Evolutionary conservation across 1,284 basidiomycete genomes (phyloP).

Genomic region (Ustilago cynodontis): DNA sequence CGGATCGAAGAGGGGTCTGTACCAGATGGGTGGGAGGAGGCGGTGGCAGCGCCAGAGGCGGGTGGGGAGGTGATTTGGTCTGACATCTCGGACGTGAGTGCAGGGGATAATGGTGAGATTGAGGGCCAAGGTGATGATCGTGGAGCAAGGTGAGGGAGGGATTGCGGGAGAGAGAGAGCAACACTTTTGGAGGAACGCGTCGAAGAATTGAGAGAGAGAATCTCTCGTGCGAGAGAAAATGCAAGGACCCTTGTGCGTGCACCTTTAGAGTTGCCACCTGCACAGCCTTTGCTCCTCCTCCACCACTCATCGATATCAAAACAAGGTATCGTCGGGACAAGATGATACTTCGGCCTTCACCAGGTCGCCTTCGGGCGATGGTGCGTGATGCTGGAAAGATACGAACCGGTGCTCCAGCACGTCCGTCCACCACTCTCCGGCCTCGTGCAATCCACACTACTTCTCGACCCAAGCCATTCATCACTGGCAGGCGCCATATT

Average conservation of each 20-base stretch:
- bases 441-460: slow-evolving; percentile 4
- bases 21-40: background rate
- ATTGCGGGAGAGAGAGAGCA: slow-evolving; percentile 17
- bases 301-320: background rate
- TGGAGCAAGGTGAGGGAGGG: too few species aligned
- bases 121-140: too few species aligned
- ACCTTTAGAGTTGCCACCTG: background rate
- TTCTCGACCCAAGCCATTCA: background rate
- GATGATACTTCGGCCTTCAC: slow-evolving; percentile 27
- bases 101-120: slow-evolving; percentile 5
- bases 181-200: slow-evolving; percentile 16
- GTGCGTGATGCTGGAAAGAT: slow-evolving; percentile 8
- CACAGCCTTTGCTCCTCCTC: background rate
- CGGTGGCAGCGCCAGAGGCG: background rate
- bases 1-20: slow-evolving; percentile 12
- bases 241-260: background rate
- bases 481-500: background rate
- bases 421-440: slow-evolving; percentile 2
- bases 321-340: background rate
- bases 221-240: slow-evolving; percentile 10
- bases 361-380: slow-evolving; percentile 19
- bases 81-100: slow-evolving; percentile 17
- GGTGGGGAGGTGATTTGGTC: slow-evolving; percentile 26
- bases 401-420: slow-evolving; percentile 7
- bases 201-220: background rate